phyloP scores from a whole-genome alignment of 805 yeast genomes.

The Kodamaea hsintzibuensis region DNA sequence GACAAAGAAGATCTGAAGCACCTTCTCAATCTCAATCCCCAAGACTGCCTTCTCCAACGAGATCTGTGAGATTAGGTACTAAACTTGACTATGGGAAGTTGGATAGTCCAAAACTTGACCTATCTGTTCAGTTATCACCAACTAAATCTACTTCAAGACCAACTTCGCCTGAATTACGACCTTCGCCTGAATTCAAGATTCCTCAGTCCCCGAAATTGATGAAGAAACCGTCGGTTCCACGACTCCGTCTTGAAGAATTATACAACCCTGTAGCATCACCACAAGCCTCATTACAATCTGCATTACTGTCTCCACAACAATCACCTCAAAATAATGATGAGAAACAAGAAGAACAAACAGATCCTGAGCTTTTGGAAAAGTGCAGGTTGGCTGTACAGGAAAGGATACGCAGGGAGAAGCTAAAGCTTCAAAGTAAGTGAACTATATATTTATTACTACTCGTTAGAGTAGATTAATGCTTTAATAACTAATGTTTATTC shows the following conservation, averaged over 20 bases:
- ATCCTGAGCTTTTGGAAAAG: conserved; percentile 18
- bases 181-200: conserved; percentile 13
- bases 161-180: conserved; percentile 8
- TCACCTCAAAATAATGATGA: conserved; percentile 9
- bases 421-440: not conserved
- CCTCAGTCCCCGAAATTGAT: conserved; percentile 7
- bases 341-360: conserved; percentile 9
- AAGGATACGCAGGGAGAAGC: conserved; percentile 19
- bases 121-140: conserved; percentile 7
- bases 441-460: not conserved
- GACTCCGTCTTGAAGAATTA: conserved; percentile 22
- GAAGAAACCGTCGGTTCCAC: conserved; percentile 26
- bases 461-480: not conserved
- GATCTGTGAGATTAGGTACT: not conserved
- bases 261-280: conserved; percentile 20
- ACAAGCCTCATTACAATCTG: not conserved
- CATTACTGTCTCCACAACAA: not conserved
- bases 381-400: conserved; percentile 29
- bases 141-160: conserved; percentile 7
- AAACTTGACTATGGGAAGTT: not conserved
- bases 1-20: conserved; percentile 7
- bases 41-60: not conserved
- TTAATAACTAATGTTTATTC: not conserved
- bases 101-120: not conserved
- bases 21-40: conserved; percentile 1